phyloP scores from a whole-genome alignment of 495 filamentous ascomycete genomes.

The Aspergillus bertholletiae region DNA sequence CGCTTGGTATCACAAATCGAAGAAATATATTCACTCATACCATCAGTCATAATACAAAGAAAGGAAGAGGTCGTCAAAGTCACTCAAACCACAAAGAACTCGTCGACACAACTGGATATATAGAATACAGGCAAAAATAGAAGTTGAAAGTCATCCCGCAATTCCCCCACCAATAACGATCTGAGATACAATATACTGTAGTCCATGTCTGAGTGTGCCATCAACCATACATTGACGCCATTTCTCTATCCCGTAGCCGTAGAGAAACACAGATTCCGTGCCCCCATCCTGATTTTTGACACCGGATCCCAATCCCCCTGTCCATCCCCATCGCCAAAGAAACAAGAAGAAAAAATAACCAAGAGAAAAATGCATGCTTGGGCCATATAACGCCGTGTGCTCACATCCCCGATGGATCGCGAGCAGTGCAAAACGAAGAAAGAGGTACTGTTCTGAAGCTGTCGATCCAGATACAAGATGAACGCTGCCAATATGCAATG shows the following conservation, averaged over 20 bases:
- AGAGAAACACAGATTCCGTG: neutral
- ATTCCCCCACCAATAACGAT: too few relatives aligned
- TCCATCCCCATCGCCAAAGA: neutral
- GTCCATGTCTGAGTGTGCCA: neutral
- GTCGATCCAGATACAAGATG: constrained; percentile 2
- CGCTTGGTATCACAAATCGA: too few relatives aligned
- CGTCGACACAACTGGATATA: too few relatives aligned
- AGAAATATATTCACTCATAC: too few relatives aligned
- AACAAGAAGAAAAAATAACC: neutral
- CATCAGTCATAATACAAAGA: too few relatives aligned
- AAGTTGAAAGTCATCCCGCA: too few relatives aligned
- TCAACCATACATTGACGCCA: neutral
- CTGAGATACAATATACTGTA: too few relatives aligned
- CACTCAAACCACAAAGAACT: too few relatives aligned
- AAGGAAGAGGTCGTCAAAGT: too few relatives aligned
- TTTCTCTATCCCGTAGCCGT: neutral
- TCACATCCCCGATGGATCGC: neutral
- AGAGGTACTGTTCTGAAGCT: neutral
- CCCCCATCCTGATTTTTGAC: neutral
- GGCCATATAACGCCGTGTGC: constrained; percentile 12
- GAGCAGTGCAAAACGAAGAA: neutral
- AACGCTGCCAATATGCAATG: neutral
- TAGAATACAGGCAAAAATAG: too few relatives aligned
- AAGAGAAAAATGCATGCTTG: neutral
- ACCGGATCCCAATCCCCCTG: neutral